Evolutionary conservation across 176 grass and related monocot genomes (phyloP).

Genomic region (Oryza punctata): DNA sequence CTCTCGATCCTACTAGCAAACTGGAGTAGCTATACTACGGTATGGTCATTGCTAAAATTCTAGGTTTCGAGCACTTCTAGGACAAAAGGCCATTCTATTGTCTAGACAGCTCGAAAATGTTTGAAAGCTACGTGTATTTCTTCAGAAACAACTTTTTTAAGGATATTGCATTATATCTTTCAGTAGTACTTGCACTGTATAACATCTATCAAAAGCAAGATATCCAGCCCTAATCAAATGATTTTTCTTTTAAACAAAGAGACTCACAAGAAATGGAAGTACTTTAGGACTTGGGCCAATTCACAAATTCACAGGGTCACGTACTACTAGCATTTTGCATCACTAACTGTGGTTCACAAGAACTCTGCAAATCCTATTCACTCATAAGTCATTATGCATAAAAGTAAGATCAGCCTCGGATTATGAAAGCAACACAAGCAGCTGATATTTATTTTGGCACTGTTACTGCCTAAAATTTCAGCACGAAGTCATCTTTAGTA

Average conservation of each 20-base stretch:
- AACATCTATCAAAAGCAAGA: background rate
- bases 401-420: background rate
- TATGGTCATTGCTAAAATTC: background rate
- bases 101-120: background rate
- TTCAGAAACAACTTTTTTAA: background rate
- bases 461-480: no score
- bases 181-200: background rate
- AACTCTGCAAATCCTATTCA: no score
- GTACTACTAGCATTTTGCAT: background rate
- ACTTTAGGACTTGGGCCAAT: background rate
- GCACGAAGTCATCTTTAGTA: no score
- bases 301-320: background rate
- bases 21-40: background rate
- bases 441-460: no score
- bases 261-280: background rate
- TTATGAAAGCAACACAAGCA: background rate
- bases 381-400: background rate
- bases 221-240: background rate
- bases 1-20: background rate
- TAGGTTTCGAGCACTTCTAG: slow-evolving; percentile 17
- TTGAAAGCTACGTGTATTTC: background rate
- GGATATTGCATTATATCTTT: background rate
- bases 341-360: no score
- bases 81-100: background rate
- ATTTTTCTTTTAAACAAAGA: background rate